Base-by-base conservation (phyloP, 2,329 filamentous ascomycete genomes). In the Epichloe typhina region DNA sequence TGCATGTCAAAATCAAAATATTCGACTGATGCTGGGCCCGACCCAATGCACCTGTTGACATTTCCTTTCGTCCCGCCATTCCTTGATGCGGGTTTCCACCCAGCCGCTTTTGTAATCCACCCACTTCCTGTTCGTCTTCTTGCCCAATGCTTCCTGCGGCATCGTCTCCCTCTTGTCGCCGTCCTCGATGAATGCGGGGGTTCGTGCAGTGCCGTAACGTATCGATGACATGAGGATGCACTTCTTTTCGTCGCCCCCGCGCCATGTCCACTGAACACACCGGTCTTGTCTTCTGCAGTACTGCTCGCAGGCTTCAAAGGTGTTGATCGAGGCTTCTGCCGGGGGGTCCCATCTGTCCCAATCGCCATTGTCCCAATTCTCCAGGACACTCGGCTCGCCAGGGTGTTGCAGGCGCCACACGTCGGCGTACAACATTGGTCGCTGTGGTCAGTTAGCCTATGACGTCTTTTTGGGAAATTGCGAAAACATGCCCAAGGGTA, bases 371-470 rank as follows among this genome's bases (percentile, higher is more conserved):
- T 65, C 63, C 63, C 63, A 65, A 41, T 65, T 56, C 6, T 59
- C 53, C 5, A 57, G 47, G 3, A 55, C 38, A 26, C 51, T 47
- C 3, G 52, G 56, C 17, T 60, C 56, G 5, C 61, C 64, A 4
- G 63, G 60, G 44, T 67, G 66, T 53, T 66, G 58, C 54, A 71
- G 64, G 31, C 64, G 58, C 64, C 59, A 69, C 1, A 69, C 55
- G 44, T 69, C 67, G 5, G 62, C 58, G 49, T 69, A 70, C 1
- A 68, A 55, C 5, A 69, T 52, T 0, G 68, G 68, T 33, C 60
- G 62, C 62, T 67, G 50, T 15, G 41, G 35, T 5, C 6, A n/a
- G 51, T 62, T 49, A 62, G 55, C 26, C 26, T 1, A 31, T 31
- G 26, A 3, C 26, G 8, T 7, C 2, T 31, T 8, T 31, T 31